Conservation (phyloP, 441 rosid genomes). For the Raphanus hybrid region DNA sequence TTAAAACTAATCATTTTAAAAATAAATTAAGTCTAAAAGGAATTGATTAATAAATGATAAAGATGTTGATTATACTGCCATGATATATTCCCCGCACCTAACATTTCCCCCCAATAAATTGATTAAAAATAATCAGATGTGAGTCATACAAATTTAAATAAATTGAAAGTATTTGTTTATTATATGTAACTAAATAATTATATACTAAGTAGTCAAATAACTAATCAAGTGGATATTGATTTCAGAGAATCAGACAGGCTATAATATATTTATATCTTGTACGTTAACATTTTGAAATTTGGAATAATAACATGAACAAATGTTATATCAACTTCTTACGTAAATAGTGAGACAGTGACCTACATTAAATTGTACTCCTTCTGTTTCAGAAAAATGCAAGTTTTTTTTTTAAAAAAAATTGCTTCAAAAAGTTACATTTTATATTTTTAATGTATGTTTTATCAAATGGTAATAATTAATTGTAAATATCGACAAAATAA, state of each 20-base stretch:
- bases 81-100: constrained; percentile 13
- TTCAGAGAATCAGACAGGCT: not conserved
- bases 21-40: not conserved
- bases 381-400: too few relatives aligned
- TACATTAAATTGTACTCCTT: not conserved
- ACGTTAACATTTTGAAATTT: not conserved
- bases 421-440: too few relatives aligned
- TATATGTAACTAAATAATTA: not conserved
- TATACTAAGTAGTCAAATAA: constrained; percentile 1
- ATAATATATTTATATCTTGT: not conserved
- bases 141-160: not conserved
- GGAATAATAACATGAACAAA: not conserved
- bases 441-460: too few relatives aligned
- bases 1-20: not conserved
- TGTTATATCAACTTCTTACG: not conserved
- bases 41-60: constrained; percentile 11
- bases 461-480: too few relatives aligned
- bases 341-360: not conserved
- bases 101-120: not conserved
- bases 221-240: constrained; percentile 8
- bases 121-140: not conserved
- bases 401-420: too few relatives aligned
- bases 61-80: constrained; percentile 8
- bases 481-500: too few relatives aligned
- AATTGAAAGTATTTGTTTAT: not conserved